A percentile compares a stretch with the other conserved stretches of the same genome.
Evolutionary conservation across 306 rosid species (phyloP).

Genomic region (Herpetospermum pedunculosum): DNA sequence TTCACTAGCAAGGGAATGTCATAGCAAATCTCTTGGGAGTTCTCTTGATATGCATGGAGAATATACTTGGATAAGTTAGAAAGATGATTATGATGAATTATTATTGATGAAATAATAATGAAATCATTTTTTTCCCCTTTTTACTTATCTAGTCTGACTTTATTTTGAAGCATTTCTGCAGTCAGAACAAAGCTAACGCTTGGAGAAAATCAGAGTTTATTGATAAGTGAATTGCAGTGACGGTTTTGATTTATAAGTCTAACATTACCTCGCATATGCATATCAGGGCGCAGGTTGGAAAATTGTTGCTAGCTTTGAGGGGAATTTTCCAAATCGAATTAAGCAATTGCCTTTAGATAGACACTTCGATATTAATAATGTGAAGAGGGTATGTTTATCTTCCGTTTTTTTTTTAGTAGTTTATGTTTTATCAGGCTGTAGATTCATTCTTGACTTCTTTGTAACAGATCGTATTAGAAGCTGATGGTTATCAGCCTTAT

Average conservation of each 20-base stretch:
- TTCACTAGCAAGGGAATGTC: neutral
- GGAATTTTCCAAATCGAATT: constrained; percentile 87
- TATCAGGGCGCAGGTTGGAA: constrained; percentile 99
- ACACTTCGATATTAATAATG: constrained; percentile 92
- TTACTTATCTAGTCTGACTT: neutral
- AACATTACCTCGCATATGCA: neutral
- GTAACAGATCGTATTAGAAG: constrained; percentile 88
- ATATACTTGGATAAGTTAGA: neutral
- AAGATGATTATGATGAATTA: neutral
- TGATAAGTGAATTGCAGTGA: neutral
- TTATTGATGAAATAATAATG: neutral
- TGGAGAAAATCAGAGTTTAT: neutral
- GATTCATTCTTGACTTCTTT: neutral
- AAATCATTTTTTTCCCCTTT: neutral
- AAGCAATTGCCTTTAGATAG: constrained; percentile 90
- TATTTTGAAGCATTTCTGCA: neutral
- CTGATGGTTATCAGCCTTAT: constrained; percentile 99
- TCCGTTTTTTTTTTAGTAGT: neutral
- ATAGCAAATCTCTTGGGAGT: neutral
- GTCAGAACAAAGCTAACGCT: neutral
- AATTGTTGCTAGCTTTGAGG: constrained; percentile 94
- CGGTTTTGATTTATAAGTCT: neutral
- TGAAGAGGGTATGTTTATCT: constrained; percentile 64
- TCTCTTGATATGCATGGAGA: neutral
- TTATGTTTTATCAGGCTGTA: neutral